These are phyloP conservation scores for Alloteropsis angusta DNA, from an alignment of 202 grass and related monocot genomes.

Conservation along the genomic window DNA sequence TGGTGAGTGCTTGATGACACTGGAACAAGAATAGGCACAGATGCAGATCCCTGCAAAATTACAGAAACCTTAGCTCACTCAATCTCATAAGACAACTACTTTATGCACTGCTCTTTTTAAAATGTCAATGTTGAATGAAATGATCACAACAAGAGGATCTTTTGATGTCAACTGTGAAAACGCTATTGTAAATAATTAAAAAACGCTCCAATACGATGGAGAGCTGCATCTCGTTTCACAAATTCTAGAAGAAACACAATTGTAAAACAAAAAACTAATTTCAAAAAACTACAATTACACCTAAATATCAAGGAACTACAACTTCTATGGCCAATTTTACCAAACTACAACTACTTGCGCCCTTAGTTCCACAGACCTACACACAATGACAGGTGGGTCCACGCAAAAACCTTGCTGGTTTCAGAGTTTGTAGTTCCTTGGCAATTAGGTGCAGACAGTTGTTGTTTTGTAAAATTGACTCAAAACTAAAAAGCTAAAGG, in stretches of 20 bases:
- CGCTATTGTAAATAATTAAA: not conserved
- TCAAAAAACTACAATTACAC: not conserved
- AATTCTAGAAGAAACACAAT: not conserved
- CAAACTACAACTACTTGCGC: not conserved
- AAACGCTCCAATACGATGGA: no score
- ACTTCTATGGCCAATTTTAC: not conserved
- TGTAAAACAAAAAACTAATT: not conserved
- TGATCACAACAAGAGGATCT: not conserved
- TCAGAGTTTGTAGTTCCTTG: not conserved
- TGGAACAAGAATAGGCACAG: constrained; percentile 39
- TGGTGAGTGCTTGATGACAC: constrained; percentile 59
- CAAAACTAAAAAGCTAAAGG: not conserved
- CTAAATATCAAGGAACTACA: not conserved
- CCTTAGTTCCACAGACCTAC: not conserved
- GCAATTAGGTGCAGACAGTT: not conserved
- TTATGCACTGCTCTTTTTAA: not conserved
- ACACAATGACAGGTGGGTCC: not conserved
- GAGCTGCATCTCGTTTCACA: no score
- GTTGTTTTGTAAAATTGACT: not conserved
- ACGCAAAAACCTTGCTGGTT: not conserved
- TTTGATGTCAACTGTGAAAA: not conserved
- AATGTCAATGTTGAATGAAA: not conserved
- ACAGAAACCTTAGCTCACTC: not conserved
- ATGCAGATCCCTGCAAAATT: constrained; percentile 40
- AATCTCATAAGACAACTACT: not conserved